Base-by-base conservation (phyloP, 2,329 filamentous ascomycete species). In the Anthostomella pinea region DNA sequence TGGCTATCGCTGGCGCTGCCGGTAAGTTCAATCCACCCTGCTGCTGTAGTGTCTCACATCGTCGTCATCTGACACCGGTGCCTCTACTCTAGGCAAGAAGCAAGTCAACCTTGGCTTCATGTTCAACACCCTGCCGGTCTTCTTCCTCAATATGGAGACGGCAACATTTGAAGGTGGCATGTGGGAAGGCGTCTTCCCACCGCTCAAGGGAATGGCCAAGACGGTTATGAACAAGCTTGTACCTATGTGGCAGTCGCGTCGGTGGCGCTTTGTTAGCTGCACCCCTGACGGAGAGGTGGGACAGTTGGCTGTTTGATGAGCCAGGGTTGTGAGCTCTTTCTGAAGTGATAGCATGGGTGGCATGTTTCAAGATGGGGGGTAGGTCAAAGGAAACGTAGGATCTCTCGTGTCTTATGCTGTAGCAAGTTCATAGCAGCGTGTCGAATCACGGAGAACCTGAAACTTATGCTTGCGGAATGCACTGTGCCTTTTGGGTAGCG, bases 91-190 rank as follows among this genome's bases (percentile, higher is more conserved):
- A n/a, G n/a, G 26, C 33, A 45, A 39, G 16, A 50, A 52, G 19
- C 44, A 47, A 30, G 34, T 52, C 10, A 49, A 17, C 30, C 22
- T 44, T 6, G 30, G 26, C 9, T 43, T 52, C 9, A 10, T 54
- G 13, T 48, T 53, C 33, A 54, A 53, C 28, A 37, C 22, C 4
- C 18, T 52, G 1, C 51, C 45, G 1, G 38, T 54, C 10, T 54
- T 53, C 30, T 43, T 52, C 7, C 36, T 52, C 10, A 54, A 53
- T 34, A 51, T 52, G 46, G 48, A 54, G 13, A 53, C 50, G 1
- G 45, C 25, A 1, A 30, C 31, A 1, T 53, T 53, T 17, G 48
- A 51, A n/a, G 38, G 25, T 4, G 51, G 49, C 4, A 54, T 54
- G 36, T 53, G 51, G 45, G 44, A 50, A 11, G 51, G 36, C 2